Percentiles rank a stretch among this genome's conserved stretches.
These are phyloP conservation scores for Clonostachys solani DNA, from an alignment of 2,329 filamentous ascomycete species.

Conservation along the genomic window DNA sequence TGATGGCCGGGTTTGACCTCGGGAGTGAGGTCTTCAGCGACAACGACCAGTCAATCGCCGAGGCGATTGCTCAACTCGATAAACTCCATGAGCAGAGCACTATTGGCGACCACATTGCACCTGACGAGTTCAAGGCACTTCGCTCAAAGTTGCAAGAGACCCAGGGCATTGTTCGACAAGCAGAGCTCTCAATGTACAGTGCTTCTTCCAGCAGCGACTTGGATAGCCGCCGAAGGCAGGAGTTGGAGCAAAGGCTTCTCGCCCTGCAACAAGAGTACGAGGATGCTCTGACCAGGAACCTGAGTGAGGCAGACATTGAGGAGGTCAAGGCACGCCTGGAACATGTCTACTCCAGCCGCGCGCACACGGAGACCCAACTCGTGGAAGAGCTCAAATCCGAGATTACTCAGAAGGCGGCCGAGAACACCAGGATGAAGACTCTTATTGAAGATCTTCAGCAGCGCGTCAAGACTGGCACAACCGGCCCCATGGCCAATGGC, in stretches of 20 bases:
- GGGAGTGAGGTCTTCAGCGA: constrained; percentile 90
- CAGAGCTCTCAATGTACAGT: constrained; percentile 80
- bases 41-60: constrained; percentile 80
- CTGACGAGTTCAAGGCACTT: constrained; percentile 76
- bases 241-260: constrained; percentile 73
- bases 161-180: constrained; percentile 88
- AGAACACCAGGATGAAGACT: constrained; percentile 76
- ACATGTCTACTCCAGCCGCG: constrained; percentile 70
- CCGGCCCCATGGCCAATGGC: constrained; percentile 65
- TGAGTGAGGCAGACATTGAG: constrained; percentile 73
- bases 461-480: constrained; percentile 59
- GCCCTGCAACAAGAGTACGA: constrained; percentile 80
- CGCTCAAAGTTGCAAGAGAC: constrained; percentile 79
- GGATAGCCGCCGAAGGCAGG: constrained; percentile 64
- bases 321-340: constrained; percentile 79
- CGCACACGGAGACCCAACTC: constrained; percentile 68
- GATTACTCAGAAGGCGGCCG: constrained; percentile 70
- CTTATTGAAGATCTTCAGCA: constrained; percentile 78
- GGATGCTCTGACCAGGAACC: constrained; percentile 72
- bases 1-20: constrained; percentile 98
- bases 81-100: constrained; percentile 71
- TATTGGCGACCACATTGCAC: constrained; percentile 72
- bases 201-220: constrained; percentile 54
- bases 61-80: constrained; percentile 81
- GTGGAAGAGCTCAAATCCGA: constrained; percentile 75